Percentiles rank a stretch among this genome's conserved stretches.
These are phyloP conservation scores for Nakaseomyces bracarensis DNA, from an alignment of 1,139 yeast species.

Conservation along the genomic window DNA sequence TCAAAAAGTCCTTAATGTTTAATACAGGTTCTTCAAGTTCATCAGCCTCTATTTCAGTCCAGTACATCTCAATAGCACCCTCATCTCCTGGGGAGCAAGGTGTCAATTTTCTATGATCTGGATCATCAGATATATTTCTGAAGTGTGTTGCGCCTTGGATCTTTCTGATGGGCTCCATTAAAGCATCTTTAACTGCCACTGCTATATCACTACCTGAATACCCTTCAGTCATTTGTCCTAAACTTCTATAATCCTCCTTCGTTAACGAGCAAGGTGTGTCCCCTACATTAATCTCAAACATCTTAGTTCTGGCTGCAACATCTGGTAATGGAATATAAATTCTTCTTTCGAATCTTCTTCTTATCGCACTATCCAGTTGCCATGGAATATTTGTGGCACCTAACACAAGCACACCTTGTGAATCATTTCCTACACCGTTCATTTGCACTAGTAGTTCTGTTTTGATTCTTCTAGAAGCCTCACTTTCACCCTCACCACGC, in stretches of 20 bases:
- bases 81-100: slow-evolving; percentile 97
- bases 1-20: slow-evolving; percentile 84
- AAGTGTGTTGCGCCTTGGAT: slow-evolving; percentile 97
- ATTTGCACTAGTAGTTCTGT: slow-evolving; percentile 94
- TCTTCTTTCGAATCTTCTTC: slow-evolving; percentile 93
- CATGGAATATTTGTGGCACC: slow-evolving; percentile 99
- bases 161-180: slow-evolving; percentile 95
- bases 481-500: slow-evolving; percentile 96
- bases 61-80: slow-evolving; percentile 79
- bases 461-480: slow-evolving; percentile 91
- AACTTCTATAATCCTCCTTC: slow-evolving; percentile 60
- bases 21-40: slow-evolving; percentile 84
- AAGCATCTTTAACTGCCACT: slow-evolving; percentile 91
- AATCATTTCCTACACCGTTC: slow-evolving; percentile 98
- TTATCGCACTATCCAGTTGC: slow-evolving; percentile 96
- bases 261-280: slow-evolving; percentile 76
- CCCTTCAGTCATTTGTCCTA: slow-evolving; percentile 94
- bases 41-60: slow-evolving; percentile 88
- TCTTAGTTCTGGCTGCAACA: slow-evolving; percentile 75
- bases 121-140: slow-evolving; percentile 39
- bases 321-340: slow-evolving; percentile 95
- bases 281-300: slow-evolving; percentile 93
- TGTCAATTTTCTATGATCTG: slow-evolving; percentile 43
- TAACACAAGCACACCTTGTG: slow-evolving; percentile 83
- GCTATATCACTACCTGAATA: slow-evolving; percentile 97